Conservation (phyloP, 768 basidiomycete species). For the Boletus rubescentipes region DNA sequence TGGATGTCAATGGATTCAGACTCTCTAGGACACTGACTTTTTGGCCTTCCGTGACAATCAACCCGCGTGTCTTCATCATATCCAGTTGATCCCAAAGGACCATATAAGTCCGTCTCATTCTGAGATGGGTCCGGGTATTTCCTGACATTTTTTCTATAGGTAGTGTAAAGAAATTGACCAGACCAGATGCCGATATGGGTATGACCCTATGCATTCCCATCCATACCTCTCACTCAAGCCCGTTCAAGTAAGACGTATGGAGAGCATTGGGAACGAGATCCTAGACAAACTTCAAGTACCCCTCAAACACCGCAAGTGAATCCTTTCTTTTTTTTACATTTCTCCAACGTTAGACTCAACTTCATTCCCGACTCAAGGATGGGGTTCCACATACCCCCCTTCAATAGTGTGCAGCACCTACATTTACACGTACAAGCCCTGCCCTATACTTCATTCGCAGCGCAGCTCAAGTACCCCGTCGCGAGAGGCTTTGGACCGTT, state of each 20-base stretch:
- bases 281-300: conserved; percentile 50
- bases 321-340: not conserved
- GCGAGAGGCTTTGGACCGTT: conserved; percentile 37
- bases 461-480: conserved; percentile 50
- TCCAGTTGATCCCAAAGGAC: conserved; percentile 49
- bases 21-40: conserved; percentile 43
- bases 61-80: conserved; percentile 51
- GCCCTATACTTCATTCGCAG: conserved; percentile 51
- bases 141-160: conserved; percentile 33
- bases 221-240: conserved; percentile 20
- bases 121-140: not conserved
- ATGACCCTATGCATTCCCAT: conserved; percentile 14
- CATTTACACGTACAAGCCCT: conserved; percentile 73
- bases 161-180: conserved; percentile 50
- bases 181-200: conserved; percentile 52
- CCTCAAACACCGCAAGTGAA: conserved; percentile 46
- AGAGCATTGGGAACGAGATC: conserved; percentile 48
- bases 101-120: conserved; percentile 45
- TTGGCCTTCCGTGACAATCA: conserved; percentile 51
- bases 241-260: conserved; percentile 45
- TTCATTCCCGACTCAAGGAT: conserved; percentile 42
- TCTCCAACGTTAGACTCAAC: not conserved
- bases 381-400: conserved; percentile 83
- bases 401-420: conserved; percentile 68
- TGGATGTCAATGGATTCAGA: not conserved